A percentile compares a stretch with the other conserved stretches of the same genome.
These are phyloP conservation scores for Aquilaria malaccensis DNA, from an alignment of 345 rosid genomes.

Conservation along the genomic window DNA sequence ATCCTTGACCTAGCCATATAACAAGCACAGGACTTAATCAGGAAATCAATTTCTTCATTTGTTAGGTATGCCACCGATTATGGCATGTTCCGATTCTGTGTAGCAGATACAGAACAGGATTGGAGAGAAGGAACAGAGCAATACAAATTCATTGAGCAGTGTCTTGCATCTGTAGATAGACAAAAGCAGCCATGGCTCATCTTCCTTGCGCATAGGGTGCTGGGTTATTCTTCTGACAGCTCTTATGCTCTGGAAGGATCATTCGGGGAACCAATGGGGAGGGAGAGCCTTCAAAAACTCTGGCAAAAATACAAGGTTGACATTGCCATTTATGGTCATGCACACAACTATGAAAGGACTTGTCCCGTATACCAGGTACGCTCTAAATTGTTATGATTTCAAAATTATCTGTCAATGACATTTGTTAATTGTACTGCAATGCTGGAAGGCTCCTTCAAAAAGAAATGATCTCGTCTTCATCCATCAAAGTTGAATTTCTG, in stretches of 20 bases:
- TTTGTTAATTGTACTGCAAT: too few species aligned
- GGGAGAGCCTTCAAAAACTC: conserved; percentile 57
- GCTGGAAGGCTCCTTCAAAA: too few species aligned
- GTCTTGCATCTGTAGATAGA: conserved; percentile 62
- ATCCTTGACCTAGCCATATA: too few species aligned
- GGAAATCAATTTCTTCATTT: not conserved
- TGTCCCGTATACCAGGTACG: conserved; percentile 69
- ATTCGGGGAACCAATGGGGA: conserved; percentile 66
- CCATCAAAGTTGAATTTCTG: too few species aligned
- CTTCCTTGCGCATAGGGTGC: conserved; percentile 63
- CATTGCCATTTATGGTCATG: conserved; percentile 64
- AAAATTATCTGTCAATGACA: too few species aligned
- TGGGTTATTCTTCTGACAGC: conserved; percentile 50
- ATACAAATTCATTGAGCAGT: conserved; percentile 59
- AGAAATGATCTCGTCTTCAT: too few species aligned
- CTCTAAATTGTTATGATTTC: not conserved
- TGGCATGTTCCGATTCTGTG: conserved; percentile 75
- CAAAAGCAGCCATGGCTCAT: conserved; percentile 69
- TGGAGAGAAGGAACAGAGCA: conserved; percentile 81
- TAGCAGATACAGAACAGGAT: conserved; percentile 69
- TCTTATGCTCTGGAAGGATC: conserved; percentile 46
- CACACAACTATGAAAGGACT: conserved; percentile 70
- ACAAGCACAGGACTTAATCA: not conserved
- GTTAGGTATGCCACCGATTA: conserved; percentile 61
- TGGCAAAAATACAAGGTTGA: conserved; percentile 85